These are phyloP conservation scores for Cymodocea nodosa DNA, from an alignment of 116 monocot species.

Conservation along the genomic window DNA sequence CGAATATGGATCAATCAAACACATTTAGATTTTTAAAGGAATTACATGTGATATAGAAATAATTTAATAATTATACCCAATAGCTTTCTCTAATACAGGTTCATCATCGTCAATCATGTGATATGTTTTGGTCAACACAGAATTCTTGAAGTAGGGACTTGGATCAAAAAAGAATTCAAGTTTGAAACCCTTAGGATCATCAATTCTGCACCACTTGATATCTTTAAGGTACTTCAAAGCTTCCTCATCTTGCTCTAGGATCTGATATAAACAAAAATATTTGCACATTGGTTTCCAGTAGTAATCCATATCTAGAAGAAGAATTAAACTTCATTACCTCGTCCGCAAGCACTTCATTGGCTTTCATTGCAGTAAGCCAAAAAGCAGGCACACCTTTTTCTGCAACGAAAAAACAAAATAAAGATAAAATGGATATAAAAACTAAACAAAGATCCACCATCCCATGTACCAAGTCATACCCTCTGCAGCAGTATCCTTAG, in stretches of 20 bases:
- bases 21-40: background rate
- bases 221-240: conserved; percentile 58
- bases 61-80: conserved; percentile 33
- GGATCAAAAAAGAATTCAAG: conserved; percentile 71
- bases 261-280: conserved; percentile 11
- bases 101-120: conserved; percentile 79
- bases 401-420: conserved; percentile 4
- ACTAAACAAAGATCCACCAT: background rate
- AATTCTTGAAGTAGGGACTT: conserved; percentile 71
- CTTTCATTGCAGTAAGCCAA: conserved; percentile 78
- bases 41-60: background rate
- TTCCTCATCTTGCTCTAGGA: conserved; percentile 57
- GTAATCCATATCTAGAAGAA: too few species aligned
- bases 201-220: conserved; percentile 53
- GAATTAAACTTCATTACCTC: conserved; percentile 24
- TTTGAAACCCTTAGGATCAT: conserved; percentile 72
- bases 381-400: conserved; percentile 78
- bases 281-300: background rate
- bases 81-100: conserved; percentile 65
- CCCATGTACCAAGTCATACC: conserved; percentile 13
- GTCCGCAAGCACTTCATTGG: conserved; percentile 47
- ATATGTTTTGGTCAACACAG: conserved; percentile 67
- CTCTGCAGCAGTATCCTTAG: conserved; percentile 12
- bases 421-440: background rate
- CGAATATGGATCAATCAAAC: conserved; percentile 4